Conservation (phyloP, 1,284 basidiomycete genomes). For the Leccinum subfulvum region DNA sequence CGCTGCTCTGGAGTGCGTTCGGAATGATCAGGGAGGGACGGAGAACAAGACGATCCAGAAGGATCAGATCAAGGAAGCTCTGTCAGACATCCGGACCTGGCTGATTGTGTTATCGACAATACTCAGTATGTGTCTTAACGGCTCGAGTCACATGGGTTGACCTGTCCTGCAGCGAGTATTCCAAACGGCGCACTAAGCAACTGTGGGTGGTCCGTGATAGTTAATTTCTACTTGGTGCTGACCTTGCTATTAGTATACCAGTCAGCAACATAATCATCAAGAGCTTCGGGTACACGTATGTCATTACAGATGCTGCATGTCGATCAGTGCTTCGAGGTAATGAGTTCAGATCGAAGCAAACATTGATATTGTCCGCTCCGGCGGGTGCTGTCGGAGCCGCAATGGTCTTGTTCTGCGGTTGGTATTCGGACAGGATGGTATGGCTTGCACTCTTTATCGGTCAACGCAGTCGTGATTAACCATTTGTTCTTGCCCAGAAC, state of each 20-base stretch:
- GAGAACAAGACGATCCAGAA: slow-evolving; percentile 61
- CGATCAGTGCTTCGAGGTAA: background rate
- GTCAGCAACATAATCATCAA: slow-evolving; percentile 65
- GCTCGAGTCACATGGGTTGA: slow-evolving; percentile 10
- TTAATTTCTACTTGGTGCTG: background rate
- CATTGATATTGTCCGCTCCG: slow-evolving; percentile 61
- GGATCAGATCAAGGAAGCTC: slow-evolving; percentile 58
- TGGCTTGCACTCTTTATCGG: background rate
- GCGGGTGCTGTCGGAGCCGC: slow-evolving; percentile 50
- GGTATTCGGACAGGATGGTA: slow-evolving; percentile 65
- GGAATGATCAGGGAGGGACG: slow-evolving; percentile 64
- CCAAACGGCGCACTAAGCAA: slow-evolving; percentile 67
- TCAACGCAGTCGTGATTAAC: background rate
- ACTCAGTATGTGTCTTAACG: slow-evolving; percentile 39
- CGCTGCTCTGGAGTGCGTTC: slow-evolving; percentile 65
- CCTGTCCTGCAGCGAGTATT: slow-evolving; percentile 46
- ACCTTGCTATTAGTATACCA: slow-evolving; percentile 22
- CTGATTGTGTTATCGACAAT: slow-evolving; percentile 59
- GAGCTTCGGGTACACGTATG: slow-evolving; percentile 66
- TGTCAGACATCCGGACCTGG: slow-evolving; percentile 63
- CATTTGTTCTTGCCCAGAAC: slow-evolving; percentile 34
- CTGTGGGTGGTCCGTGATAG: slow-evolving; percentile 39
- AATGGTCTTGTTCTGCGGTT: slow-evolving; percentile 55
- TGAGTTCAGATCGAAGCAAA: slow-evolving; percentile 51
- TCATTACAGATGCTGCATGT: slow-evolving; percentile 4